Conservation (phyloP, 108 stramenopile species). For the Fistulifera pelliculosa region DNA sequence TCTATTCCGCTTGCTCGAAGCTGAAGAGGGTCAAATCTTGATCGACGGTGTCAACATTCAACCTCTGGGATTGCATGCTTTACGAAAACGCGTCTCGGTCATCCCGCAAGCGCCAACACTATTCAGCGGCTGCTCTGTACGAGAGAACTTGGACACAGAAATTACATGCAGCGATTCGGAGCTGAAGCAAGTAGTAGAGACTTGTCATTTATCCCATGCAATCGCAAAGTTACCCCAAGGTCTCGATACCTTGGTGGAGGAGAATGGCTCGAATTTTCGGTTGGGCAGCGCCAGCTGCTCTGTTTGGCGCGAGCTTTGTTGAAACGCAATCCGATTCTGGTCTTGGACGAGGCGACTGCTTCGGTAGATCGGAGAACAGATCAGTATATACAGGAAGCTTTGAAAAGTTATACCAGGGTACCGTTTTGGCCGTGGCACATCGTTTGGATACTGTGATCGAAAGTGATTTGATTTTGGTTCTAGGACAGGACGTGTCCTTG, state of each 20-base stretch:
- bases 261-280: constrained; percentile 85
- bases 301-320: constrained; percentile 91
- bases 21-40: constrained; percentile 60
- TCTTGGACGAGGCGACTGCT: constrained; percentile 90
- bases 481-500: constrained; percentile 78
- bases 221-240: constrained; percentile 52
- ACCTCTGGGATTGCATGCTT: constrained; percentile 73
- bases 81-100: constrained; percentile 76
- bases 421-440: constrained; percentile 92
- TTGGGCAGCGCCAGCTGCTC: constrained; percentile 91
- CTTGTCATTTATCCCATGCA: constrained; percentile 59
- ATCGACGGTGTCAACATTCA: constrained; percentile 85
- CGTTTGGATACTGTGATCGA: constrained; percentile 88
- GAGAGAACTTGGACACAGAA: constrained; percentile 94
- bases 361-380: constrained; percentile 84
- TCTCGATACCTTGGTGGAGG: constrained; percentile 65
- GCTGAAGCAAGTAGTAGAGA: constrained; percentile 41
- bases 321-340: constrained; percentile 63
- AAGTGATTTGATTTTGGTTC: constrained; percentile 83
- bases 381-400: constrained; percentile 71
- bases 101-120: constrained; percentile 92
- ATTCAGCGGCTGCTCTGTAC: constrained; percentile 83
- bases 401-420: constrained; percentile 68
- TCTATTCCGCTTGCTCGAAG: constrained; percentile 75
- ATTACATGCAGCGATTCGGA: constrained; percentile 33